Evolutionary conservation across 495 filamentous ascomycete genomes (phyloP).

Genomic region (Melanomma pulvis-pyrius): DNA sequence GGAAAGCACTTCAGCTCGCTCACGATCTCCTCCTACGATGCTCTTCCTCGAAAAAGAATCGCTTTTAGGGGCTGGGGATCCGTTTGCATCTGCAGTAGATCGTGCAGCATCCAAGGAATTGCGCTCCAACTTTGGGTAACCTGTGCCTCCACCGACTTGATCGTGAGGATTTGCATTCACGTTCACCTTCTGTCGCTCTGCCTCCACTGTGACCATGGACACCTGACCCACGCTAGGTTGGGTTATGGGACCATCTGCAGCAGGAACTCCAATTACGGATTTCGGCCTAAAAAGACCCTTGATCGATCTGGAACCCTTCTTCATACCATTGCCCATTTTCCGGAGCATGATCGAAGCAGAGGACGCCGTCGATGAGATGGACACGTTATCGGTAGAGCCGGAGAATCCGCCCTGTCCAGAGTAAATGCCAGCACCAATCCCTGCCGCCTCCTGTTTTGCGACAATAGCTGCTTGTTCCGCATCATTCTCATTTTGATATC

Average conservation of each 20-base stretch:
- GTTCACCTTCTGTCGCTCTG: constrained; percentile 78
- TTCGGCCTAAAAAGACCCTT: constrained; percentile 96
- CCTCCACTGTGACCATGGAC: constrained; percentile 94
- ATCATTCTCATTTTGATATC: constrained; percentile 48
- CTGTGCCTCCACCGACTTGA: constrained; percentile 72
- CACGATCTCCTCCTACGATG: constrained; percentile 86
- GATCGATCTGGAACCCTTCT: constrained; percentile 84
- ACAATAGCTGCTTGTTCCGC: constrained; percentile 77
- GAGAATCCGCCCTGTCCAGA: constrained; percentile 82
- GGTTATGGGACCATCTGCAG: constrained; percentile 65
- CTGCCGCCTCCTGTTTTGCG: constrained; percentile 84
- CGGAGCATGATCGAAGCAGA: constrained; percentile 99
- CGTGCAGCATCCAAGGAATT: constrained; percentile 69
- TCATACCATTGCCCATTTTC: constrained; percentile 98
- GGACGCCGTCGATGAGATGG: constrained; percentile 95
- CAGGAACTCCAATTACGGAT: constrained; percentile 77
- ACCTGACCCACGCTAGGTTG: constrained; percentile 76
- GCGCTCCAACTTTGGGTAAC: constrained; percentile 83
- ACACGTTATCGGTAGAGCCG: constrained; percentile 93
- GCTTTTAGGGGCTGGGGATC: constrained; percentile 53
- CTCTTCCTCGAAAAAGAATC: constrained; percentile 70
- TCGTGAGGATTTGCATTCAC: constrained; percentile 73
- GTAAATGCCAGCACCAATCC: constrained; percentile 93
- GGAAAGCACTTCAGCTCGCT: constrained; percentile 87
- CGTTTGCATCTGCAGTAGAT: constrained; percentile 45